Conservation (phyloP, 2,329 filamentous ascomycete species). For the Xylaria polymorpha region DNA sequence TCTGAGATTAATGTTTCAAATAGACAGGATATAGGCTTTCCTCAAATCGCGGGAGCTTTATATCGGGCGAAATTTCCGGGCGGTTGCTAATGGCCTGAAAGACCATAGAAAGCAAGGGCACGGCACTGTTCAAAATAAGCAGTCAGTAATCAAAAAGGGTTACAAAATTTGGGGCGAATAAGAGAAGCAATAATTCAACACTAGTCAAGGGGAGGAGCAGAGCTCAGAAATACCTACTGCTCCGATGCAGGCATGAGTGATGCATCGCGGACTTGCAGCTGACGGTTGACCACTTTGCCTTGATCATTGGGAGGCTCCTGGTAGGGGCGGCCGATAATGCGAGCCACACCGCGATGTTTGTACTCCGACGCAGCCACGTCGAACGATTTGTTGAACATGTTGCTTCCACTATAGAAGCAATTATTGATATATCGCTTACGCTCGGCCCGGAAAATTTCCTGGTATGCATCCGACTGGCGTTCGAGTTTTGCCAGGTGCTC, state of each 20-base stretch:
- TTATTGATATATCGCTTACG: constrained; percentile 50
- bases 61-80: constrained; percentile 33
- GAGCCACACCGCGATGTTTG: constrained; percentile 45
- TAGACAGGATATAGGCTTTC: constrained; percentile 26
- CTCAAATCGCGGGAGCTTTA: constrained; percentile 39
- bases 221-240: constrained; percentile 43
- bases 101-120: constrained; percentile 58
- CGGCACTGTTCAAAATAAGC: constrained; percentile 38
- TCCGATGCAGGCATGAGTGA: constrained; percentile 54
- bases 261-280: constrained; percentile 54
- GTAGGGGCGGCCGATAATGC: constrained; percentile 54
- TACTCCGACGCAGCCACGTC: constrained; percentile 50
- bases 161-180: background rate
- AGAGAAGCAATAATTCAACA: background rate
- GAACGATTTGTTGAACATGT: constrained; percentile 52
- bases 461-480: constrained; percentile 28
- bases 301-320: constrained; percentile 49
- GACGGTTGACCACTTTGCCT: constrained; percentile 42
- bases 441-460: constrained; percentile 40
- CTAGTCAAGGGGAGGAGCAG: no score
- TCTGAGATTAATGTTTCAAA: constrained; percentile 30
- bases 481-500: constrained; percentile 29
- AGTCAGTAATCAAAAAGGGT: constrained; percentile 8
- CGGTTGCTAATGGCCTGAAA: constrained; percentile 47
- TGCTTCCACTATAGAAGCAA: constrained; percentile 56